A percentile compares a stretch with the other conserved stretches of the same genome.
Conservation (phyloP, 2,329 filamentous ascomycete species). For the Diplodia scrobiculata region DNA sequence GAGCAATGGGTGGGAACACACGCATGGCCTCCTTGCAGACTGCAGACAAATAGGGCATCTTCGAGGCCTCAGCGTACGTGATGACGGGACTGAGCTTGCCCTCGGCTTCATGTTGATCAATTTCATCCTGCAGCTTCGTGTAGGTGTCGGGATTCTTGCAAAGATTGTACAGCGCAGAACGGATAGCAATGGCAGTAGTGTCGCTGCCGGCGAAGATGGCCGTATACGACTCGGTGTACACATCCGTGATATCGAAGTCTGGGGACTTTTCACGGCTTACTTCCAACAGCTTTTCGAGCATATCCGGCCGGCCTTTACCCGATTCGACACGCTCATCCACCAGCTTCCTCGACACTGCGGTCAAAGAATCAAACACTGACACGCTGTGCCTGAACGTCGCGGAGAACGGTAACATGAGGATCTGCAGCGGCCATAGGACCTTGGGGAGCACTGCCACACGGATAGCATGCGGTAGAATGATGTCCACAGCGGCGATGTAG, state of each 20-base stretch:
- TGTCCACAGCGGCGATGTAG: slow-evolving; percentile 43
- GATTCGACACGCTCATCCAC: slow-evolving; percentile 14
- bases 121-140: slow-evolving; percentile 34
- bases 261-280: slow-evolving; percentile 5
- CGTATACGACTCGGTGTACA: slow-evolving; percentile 17
- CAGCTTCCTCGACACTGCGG: slow-evolving; percentile 8
- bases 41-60: slow-evolving; percentile 38
- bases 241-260: slow-evolving; percentile 12
- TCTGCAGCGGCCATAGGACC: slow-evolving; percentile 1
- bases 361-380: not conserved
- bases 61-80: slow-evolving; percentile 32
- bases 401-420: slow-evolving; percentile 10
- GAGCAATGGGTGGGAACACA: slow-evolving; percentile 32
- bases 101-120: slow-evolving; percentile 27
- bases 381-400: not conserved
- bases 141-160: slow-evolving; percentile 40
- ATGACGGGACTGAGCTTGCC: slow-evolving; percentile 32
- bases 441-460: slow-evolving; percentile 5
- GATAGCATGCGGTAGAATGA: slow-evolving; percentile 16
- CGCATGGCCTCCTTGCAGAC: slow-evolving; percentile 40
- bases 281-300: slow-evolving; percentile 14
- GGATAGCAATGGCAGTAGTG: slow-evolving; percentile 41
- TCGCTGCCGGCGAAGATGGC: slow-evolving; percentile 41
- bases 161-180: slow-evolving; percentile 44
- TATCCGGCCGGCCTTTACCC: slow-evolving; percentile 8